Percentiles rank a stretch among this genome's conserved stretches.
Evolutionary conservation across 2,329 filamentous ascomycete genomes (phyloP).

Genomic region (Diaporthe sp.): DNA sequence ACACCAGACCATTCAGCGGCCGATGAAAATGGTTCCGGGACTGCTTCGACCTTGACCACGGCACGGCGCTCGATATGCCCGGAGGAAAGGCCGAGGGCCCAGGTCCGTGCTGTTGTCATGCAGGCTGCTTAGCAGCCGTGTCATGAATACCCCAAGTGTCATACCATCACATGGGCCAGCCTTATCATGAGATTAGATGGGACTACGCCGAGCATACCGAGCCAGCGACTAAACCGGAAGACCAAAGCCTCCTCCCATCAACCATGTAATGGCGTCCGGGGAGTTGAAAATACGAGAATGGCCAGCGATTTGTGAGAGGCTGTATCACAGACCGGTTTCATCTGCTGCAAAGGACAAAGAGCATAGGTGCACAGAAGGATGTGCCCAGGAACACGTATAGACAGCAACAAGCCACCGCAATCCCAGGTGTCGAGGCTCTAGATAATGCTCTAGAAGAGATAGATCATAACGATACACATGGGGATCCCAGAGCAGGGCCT

Average conservation of each 20-base stretch:
- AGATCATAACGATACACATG: slow-evolving; percentile 12
- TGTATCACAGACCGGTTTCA: neutral
- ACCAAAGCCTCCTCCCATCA: too few relatives aligned
- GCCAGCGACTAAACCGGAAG: too few relatives aligned
- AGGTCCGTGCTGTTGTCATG: neutral
- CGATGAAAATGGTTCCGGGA: neutral
- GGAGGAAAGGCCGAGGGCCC: neutral
- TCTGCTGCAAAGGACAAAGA: neutral
- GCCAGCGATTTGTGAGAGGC: neutral
- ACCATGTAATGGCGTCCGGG: neutral
- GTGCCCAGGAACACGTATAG: neutral
- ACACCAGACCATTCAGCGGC: neutral
- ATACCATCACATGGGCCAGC: neutral
- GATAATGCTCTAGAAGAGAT: slow-evolving; percentile 2
- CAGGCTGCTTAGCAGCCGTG: neutral
- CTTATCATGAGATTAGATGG: neutral
- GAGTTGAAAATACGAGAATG: neutral
- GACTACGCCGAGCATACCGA: too few relatives aligned
- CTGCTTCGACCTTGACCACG: neutral
- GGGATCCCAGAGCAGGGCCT: neutral
- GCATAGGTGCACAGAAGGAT: neutral
- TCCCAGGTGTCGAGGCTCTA: neutral
- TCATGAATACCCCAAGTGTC: neutral
- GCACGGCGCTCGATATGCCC: neutral
- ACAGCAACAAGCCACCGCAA: too few relatives aligned